Base-by-base conservation (phyloP, 805 yeast species). In the Sugiyamaella floridensis region DNA sequence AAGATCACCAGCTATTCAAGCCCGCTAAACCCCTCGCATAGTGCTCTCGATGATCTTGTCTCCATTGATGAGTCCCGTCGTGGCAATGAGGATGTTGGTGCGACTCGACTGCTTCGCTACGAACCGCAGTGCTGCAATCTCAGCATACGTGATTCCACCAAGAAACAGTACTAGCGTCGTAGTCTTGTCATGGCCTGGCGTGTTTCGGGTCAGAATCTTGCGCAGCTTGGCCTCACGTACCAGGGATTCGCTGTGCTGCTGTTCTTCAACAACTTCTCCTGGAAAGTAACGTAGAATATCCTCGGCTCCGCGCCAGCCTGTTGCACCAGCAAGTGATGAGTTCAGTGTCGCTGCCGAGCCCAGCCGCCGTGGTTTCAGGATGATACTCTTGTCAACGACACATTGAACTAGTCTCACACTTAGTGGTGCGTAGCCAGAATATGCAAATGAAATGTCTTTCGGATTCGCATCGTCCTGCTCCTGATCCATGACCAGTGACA, bases 61-160 rank as follows among this genome's bases (percentile, higher is more conserved):
- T 4, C 81, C 80, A 51, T 71, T 75, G 20, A 74, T 68, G 4
- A 78, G 62, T 0, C 77, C 76, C 47, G 80, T 82, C 1, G 80
- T 69, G 1, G 78, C 63, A 1, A 81, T 67, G 6, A 79, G 59
- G 43, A 80, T 64, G 37, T 72, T 66, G 49, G 69, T 70, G 26
- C 61, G 58, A 8, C 69, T 65, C 37, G 72, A 55, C 20, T 72
- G 72, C 46, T 71, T 69, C 52, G 86, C 80, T n/a, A 87, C 72
- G 50, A 74, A 76, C 60, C 83, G 73, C 46, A 92, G 68, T 2
- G 89, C 82, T 2, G 92, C 80, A 15, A 90, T 72, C 67, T 92
- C 99, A 8, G 93, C 81, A 63, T 86, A 76, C 0, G 97, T 88
- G 7, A 90, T 71, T 0, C 99, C 98, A 12, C 98, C 98, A 42